A percentile compares a stretch with the other conserved stretches of the same genome.
Conservation (phyloP, 2,329 filamentous ascomycete genomes). For the Ophiocordyceps camponoti-saundersi region DNA sequence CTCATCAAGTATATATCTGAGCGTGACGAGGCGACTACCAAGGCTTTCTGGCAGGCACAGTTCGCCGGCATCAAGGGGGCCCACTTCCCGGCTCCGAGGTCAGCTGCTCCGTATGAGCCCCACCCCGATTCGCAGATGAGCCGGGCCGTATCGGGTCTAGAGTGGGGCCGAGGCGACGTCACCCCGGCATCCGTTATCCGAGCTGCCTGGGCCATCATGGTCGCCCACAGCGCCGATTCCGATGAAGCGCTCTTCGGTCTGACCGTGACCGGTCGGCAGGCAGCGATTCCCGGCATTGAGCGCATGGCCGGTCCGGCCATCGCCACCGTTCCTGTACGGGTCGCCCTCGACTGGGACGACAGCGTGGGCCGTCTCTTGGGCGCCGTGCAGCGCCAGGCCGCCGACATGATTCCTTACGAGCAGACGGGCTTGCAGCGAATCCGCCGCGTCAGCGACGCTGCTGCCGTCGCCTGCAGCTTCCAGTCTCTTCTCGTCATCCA, state of each 20-base stretch:
- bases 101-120: conserved; percentile 1
- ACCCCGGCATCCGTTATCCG: conserved; percentile 9
- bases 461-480: conserved; percentile 3
- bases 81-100: conserved; percentile 2
- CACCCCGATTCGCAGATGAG: conserved; percentile 1
- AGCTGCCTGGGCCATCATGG: conserved; percentile 14
- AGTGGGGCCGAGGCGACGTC: conserved; percentile 3
- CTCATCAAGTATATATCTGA: conserved; percentile 25
- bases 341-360: conserved; percentile 2
- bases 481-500: conserved; percentile 6
- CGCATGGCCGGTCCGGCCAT: conserved; percentile 11
- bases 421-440: conserved; percentile 12
- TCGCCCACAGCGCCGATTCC: conserved; percentile 16
- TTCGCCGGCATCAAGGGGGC: conserved; percentile 11
- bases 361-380: conserved; percentile 1
- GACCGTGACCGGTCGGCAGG: conserved; percentile 11
- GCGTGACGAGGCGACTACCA: conserved; percentile 5
- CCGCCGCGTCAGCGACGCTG: conserved; percentile 7
- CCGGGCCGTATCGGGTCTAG: conserved; percentile 1
- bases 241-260: conserved; percentile 14
- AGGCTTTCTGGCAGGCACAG: conserved; percentile 23
- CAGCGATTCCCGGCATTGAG: conserved; percentile 9
- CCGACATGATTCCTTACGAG: conserved; percentile 11
- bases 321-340: conserved; percentile 9
- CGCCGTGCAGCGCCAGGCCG: conserved; percentile 8